Conservation (phyloP, 1,284 basidiomycete species). For the Athelia sp. region DNA sequence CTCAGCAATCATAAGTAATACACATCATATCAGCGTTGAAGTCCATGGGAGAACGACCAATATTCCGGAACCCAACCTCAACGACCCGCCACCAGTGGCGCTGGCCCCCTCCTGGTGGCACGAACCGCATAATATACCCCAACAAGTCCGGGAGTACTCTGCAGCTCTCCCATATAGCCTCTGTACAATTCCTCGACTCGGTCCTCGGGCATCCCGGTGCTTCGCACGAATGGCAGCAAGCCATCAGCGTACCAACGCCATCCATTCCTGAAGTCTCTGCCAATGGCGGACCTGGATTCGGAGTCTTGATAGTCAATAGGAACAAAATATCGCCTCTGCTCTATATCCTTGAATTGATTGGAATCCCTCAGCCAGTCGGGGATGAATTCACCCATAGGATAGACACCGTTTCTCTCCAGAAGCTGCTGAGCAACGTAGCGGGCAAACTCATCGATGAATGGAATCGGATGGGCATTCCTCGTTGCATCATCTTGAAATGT, state of each 20-base stretch:
- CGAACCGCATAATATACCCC: conserved; percentile 32
- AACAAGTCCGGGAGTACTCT: conserved; percentile 34
- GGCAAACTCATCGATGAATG: conserved; percentile 39
- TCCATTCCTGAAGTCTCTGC: conserved; percentile 26
- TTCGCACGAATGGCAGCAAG: conserved; percentile 32
- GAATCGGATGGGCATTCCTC: conserved; percentile 30
- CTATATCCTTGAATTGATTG: conserved; percentile 34
- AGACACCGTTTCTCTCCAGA: conserved; percentile 26
- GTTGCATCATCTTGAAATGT: conserved; percentile 31
- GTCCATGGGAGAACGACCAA: neutral
- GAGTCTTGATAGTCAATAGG: conserved; percentile 47
- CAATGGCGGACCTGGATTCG: conserved; percentile 28
- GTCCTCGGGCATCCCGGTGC: conserved; percentile 25
- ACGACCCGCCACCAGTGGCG: neutral
- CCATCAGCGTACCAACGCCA: conserved; percentile 30
- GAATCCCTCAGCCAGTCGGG: conserved; percentile 28
- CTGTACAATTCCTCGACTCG: conserved; percentile 32
- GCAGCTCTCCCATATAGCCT: conserved; percentile 36
- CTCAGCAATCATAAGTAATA: neutral
- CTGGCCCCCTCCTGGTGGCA: conserved; percentile 17
- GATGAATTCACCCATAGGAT: conserved; percentile 28
- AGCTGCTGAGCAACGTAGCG: conserved; percentile 34
- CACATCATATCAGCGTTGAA: neutral
- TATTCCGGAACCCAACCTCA: neutral
- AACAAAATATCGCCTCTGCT: conserved; percentile 26